These are phyloP conservation scores for Micromonas pusilla DNA, from an alignment of 139 green algal species.

Conservation along the genomic window DNA sequence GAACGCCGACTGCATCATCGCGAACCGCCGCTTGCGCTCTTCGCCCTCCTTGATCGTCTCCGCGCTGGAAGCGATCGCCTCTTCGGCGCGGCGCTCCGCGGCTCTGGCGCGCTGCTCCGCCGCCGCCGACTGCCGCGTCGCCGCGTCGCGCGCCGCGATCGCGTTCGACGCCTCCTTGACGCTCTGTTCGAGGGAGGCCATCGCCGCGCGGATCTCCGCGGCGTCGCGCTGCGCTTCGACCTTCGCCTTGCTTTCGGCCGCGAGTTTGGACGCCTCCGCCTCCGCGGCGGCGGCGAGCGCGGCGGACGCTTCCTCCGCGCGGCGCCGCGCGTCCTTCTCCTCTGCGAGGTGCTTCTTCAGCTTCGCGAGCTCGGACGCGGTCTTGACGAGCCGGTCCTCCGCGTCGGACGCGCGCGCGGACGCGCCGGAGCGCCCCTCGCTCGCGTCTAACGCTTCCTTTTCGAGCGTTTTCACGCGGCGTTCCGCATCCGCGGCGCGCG, in stretches of 20 bases:
- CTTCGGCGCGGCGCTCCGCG: not conserved
- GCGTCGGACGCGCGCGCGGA: not conserved
- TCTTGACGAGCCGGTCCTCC: not conserved
- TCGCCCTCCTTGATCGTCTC: not conserved
- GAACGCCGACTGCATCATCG: not conserved
- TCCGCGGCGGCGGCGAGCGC: no score
- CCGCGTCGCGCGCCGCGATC: not conserved
- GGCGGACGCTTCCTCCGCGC: no score
- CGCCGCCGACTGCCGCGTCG: not conserved
- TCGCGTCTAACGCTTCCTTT: no score
- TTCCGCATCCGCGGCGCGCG: not conserved
- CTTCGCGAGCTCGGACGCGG: no score
- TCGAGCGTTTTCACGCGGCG: not conserved
- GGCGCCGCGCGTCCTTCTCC: not conserved
- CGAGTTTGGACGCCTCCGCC: no score
- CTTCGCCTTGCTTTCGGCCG: not conserved
- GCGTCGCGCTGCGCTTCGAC: not conserved
- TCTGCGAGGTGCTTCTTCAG: not conserved
- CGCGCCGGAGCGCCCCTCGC: not conserved
- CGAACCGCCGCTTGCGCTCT: not conserved
- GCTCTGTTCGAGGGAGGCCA: not conserved
- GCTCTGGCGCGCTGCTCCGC: not conserved
- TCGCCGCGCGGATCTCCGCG: not conserved
- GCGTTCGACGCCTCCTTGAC: not conserved
- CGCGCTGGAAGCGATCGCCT: not conserved